A percentile compares a stretch with the other conserved stretches of the same genome.
Conservation (phyloP, 208 protist species). For the Phytomonas serpens region DNA sequence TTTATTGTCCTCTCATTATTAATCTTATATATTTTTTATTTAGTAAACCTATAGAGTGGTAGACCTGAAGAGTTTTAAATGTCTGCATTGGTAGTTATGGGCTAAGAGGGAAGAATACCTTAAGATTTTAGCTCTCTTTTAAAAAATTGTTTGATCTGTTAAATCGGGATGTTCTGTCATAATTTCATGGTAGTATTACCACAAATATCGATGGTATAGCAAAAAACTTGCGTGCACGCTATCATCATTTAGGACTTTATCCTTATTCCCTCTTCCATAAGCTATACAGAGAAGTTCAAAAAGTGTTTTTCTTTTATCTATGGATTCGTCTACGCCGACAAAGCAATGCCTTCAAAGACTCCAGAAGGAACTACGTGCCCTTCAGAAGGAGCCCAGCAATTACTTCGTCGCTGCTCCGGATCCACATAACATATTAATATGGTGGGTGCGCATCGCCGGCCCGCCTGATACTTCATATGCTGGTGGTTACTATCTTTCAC, state of each 20-base stretch:
- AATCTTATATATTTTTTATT: neutral
- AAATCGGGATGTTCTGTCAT: neutral
- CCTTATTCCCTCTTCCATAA: slow-evolving; percentile 12
- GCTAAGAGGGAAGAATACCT: neutral
- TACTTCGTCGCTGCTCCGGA: slow-evolving; percentile 36
- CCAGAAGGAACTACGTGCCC: slow-evolving; percentile 45
- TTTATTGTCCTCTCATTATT: slow-evolving; percentile 1
- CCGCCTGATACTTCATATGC: slow-evolving; percentile 26
- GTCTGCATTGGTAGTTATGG: neutral
- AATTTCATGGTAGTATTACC: neutral
- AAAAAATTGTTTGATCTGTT: neutral
- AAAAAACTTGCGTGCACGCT: neutral
- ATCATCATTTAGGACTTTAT: neutral
- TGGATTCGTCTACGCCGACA: slow-evolving; percentile 4
- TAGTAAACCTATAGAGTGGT: neutral
- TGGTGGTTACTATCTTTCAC: slow-evolving; percentile 95
- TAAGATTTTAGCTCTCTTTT: neutral
- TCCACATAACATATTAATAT: slow-evolving; percentile 91
- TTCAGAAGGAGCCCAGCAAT: slow-evolving; percentile 22
- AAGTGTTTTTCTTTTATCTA: slow-evolving; percentile 5
- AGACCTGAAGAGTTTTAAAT: neutral
- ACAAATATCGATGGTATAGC: neutral
- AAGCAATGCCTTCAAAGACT: slow-evolving; percentile 31
- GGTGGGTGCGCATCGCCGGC: slow-evolving; percentile 56
- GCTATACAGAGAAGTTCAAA: slow-evolving; percentile 8